Conservation (phyloP, 108 stramenopile genomes). For the Nitzschia putrida region DNA sequence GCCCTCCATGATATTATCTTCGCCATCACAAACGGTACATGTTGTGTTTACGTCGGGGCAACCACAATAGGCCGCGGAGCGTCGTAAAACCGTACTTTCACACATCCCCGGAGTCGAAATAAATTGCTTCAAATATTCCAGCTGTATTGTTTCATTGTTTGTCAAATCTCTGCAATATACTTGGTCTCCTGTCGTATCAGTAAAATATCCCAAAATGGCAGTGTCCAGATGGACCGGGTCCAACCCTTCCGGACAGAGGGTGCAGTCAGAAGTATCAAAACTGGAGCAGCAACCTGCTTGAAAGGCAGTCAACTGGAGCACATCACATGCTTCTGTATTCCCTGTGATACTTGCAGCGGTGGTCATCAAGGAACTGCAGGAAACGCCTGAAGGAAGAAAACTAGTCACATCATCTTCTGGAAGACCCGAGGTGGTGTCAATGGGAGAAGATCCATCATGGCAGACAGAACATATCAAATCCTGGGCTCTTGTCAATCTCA, state of each 20-base stretch:
- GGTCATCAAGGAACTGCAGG: neutral
- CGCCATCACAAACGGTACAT: constrained; percentile 2
- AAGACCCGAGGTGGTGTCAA: neutral
- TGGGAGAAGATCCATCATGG: neutral
- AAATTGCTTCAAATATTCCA: constrained; percentile 5
- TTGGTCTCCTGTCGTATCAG: neutral
- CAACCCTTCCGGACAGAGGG: constrained; percentile 7
- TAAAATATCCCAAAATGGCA: neutral
- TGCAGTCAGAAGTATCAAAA: neutral
- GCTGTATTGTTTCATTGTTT: constrained; percentile 1
- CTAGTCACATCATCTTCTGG: too few relatives aligned
- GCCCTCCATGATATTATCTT: neutral
- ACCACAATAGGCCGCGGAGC: constrained; percentile 9
- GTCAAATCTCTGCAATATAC: neutral
- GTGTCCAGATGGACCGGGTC: neutral
- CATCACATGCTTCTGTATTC: constrained; percentile 2
- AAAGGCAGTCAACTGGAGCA: neutral
- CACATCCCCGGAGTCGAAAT: neutral
- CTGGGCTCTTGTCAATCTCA: too few relatives aligned
- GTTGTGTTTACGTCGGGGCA: neutral
- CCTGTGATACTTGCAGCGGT: neutral
- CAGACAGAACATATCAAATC: neutral
- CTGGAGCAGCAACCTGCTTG: constrained; percentile 3
- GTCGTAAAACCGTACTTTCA: constrained; percentile 1
- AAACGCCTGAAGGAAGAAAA: too few relatives aligned